Base-by-base conservation (phyloP, 768 basidiomycete species). In the Suillus weaverae region DNA sequence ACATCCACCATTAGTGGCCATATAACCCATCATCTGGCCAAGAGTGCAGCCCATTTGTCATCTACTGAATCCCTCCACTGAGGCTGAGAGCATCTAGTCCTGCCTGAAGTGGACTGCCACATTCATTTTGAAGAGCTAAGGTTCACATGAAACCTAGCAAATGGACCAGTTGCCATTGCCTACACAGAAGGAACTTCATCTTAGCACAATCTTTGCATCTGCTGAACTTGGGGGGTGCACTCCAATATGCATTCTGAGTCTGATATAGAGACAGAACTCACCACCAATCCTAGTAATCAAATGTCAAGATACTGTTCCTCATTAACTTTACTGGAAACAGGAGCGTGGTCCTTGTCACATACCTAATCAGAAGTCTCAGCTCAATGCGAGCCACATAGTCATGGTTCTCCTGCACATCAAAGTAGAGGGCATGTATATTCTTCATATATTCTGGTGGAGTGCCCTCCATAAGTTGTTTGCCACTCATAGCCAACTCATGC, bases 351-450 rank as follows among this genome's bases (percentile, higher is more conserved):
- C 18, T 14, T 35, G 11, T 9, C 0, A 63, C 67, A 50, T 66
- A 54, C 4, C 41, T 32, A 4, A 73, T 13, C 5, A 74, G 74
- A 2, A 77, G 64, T 1, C 78, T 68, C 8, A 76, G 61, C 55
- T 79, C 76, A 0, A 76, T 30, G 1, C 74, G 69, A 20, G 79
- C 77, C 13, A 66, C 66, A 5, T 75, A 71, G 20, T 59, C 14
- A 44, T 67, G 71, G 1, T 53, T 38, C 0, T 39, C 39, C 10
- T 57, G 63, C 0, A 74, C 74, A 14, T 70, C 51, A 1, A 18
- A 16, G 41, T 77, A 79, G 0, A 77, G 11, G 0, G 63, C 26
- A 44, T 71, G 70, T 0, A 80, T 69, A 0, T 62, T 59, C 3
- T 62, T 50, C 6, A 70, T 59, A 41, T 67, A 76, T 2, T 10